These are phyloP conservation scores for Coemansia sp. DNA, from an alignment of 192 early-diverging fungal genomes.

Conservation along the genomic window DNA sequence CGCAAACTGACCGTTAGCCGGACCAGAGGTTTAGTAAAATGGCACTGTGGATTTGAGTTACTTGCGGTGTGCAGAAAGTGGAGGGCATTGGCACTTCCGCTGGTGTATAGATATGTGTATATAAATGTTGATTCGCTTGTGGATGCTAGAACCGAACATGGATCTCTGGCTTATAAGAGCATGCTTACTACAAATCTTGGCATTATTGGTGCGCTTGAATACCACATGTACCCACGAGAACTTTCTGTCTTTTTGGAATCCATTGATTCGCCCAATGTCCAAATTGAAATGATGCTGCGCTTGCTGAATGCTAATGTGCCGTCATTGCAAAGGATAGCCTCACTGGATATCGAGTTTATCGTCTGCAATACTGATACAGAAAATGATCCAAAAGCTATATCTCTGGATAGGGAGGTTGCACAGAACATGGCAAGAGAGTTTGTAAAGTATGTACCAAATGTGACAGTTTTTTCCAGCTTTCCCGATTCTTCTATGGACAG, in stretches of 20 bases:
- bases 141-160: neutral
- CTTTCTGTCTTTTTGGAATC: neutral
- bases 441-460: constrained; percentile 1
- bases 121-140: neutral
- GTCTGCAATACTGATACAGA: neutral
- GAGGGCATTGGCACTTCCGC: neutral
- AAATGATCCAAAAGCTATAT: neutral
- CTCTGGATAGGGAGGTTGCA: neutral
- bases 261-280: neutral
- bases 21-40: neutral
- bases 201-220: neutral
- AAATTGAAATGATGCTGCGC: neutral
- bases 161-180: neutral
- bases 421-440: neutral
- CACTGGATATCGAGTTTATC: neutral
- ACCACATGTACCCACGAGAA: neutral
- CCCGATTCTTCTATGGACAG: neutral
- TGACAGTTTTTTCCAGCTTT: neutral
- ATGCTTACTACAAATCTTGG: neutral
- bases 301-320: neutral
- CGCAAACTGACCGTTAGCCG: neutral
- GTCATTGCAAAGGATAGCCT: neutral
- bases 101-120: neutral
- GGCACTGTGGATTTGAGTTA: neutral
- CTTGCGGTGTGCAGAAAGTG: constrained; percentile 9